Conservation (phyloP, 2,329 filamentous ascomycete species). For the Samsoniella hepiali region DNA sequence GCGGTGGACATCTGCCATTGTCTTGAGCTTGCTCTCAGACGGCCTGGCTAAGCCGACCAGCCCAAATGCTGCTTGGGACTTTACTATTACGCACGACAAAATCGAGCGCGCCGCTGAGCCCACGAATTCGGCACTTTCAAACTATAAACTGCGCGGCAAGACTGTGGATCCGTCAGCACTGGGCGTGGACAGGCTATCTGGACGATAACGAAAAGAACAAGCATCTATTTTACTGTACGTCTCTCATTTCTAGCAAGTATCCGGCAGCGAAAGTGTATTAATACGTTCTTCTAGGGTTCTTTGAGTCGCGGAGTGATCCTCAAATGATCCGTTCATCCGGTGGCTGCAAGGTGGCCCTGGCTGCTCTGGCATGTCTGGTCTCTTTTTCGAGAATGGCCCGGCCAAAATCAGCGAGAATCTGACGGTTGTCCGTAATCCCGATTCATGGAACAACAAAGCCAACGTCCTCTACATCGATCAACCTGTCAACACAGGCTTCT, state of each 20-base stretch:
- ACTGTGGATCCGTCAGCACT: conserved; percentile 73
- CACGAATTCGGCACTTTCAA: too few relatives aligned
- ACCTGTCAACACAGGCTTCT: conserved; percentile 97
- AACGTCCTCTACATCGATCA: conserved; percentile 72
- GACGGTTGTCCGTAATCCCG: conserved; percentile 79
- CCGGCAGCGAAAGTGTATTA: too few relatives aligned
- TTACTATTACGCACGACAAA: not conserved
- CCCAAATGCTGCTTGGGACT: not conserved
- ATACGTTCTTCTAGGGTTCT: conserved; percentile 59
- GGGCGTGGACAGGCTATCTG: conserved; percentile 87
- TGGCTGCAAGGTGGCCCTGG: conserved; percentile 96
- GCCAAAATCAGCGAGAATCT: conserved; percentile 80
- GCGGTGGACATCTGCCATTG: not conserved
- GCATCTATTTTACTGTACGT: conserved; percentile 86
- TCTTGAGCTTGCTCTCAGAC: not conserved
- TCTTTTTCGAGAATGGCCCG: conserved; percentile 98
- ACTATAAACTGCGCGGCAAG: conserved; percentile 2
- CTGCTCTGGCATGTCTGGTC: conserved; percentile 91
- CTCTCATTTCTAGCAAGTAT: not conserved
- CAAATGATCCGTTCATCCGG: conserved; percentile 92
- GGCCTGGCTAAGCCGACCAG: not conserved
- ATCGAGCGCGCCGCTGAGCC: not conserved
- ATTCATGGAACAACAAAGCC: conserved; percentile 70
- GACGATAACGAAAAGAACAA: conserved; percentile 96
- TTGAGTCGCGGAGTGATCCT: conserved; percentile 94